These are phyloP conservation scores for Coemansia sp. DNA, from an alignment of 192 early-diverging fungal genomes.

Conservation along the genomic window DNA sequence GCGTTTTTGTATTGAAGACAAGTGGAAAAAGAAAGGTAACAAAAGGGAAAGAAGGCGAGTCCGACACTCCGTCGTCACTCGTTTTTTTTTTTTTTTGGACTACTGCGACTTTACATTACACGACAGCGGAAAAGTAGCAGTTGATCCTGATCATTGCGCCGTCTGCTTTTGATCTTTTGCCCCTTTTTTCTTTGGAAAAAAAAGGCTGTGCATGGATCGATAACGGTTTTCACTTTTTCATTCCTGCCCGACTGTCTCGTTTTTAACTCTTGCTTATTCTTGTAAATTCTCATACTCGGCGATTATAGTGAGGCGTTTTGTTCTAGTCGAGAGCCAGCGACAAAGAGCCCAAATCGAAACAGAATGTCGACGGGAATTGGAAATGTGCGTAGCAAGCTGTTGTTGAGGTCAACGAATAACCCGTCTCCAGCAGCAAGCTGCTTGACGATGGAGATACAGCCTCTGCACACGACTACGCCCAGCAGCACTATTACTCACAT, in stretches of 20 bases:
- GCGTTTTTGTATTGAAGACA: too few species aligned
- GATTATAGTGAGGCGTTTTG: not conserved
- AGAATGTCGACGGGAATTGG: slow-evolving; percentile 54
- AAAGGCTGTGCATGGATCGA: not conserved
- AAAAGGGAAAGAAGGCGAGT: too few species aligned
- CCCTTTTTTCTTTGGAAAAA: not conserved
- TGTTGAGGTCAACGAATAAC: not conserved
- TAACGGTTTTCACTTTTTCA: not conserved
- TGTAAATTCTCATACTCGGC: not conserved
- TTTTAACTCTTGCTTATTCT: not conserved
- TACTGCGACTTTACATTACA: not conserved
- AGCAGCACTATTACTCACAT: not conserved
- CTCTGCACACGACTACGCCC: not conserved
- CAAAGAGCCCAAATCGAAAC: not conserved
- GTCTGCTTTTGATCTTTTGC: not conserved
- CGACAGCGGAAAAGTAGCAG: not conserved
- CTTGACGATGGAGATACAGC: not conserved
- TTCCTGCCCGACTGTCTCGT: not conserved
- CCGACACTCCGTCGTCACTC: too few species aligned
- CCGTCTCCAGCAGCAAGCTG: not conserved
- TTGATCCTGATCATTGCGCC: not conserved
- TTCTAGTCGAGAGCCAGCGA: not conserved
- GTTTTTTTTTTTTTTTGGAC: not conserved
- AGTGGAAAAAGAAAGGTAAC: too few species aligned
- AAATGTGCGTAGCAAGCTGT: slow-evolving; percentile 29